Base-by-base conservation (phyloP, 2,329 filamentous ascomycete species). In the Lithohypha guttulata region DNA sequence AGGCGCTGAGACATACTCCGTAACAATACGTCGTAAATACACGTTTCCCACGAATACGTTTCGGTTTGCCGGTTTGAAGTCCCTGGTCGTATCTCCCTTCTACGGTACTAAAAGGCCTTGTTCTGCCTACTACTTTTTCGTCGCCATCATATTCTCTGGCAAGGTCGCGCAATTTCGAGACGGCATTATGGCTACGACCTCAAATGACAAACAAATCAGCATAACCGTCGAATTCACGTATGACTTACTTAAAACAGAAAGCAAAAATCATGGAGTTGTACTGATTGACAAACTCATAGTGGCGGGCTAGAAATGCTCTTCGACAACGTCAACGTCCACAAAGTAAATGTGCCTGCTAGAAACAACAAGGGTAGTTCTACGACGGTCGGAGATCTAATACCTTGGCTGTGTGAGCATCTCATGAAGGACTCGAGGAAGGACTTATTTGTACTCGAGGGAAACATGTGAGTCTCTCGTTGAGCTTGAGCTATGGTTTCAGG, bases 241-340 rank as follows among this genome's bases (percentile, higher is more conserved):
- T 46, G 65, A 23, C 36, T 35, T 23, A 26, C 29, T 36, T 29
- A 32, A 34, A 30, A 29, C 51, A 48, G 39, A 44, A 42, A 21
- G 13, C 18, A 15, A 7, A 26, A 14, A 9, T 23, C 14, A 30
- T 11, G 3, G 13, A 17, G 20, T 21, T 19, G 22, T 25, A 41
- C 42, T 42, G 41, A 29, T 17, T 32, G 34, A 31, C n/a, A n/a
- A n/a, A n/a, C n/a, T n/a, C n/a, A n/a, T 51, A 87, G 91, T 48
- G 91, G 91, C 46, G 91, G 91, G 15, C 74, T 98, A 13, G 91
- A 98, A 64, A 81, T 94, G 66, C 79, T 98, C 49, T 98, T 98
- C 64, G 77, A 79, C 21, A 81, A 94, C 58, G 69, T 85, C 61
- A 75, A 80, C 41, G 81, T 77, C 51, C 83, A 89, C 58, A 64